These are phyloP conservation scores for Zygotorulaspora sp. DNA, from an alignment of 805 yeast genomes.

Conservation along the genomic window DNA sequence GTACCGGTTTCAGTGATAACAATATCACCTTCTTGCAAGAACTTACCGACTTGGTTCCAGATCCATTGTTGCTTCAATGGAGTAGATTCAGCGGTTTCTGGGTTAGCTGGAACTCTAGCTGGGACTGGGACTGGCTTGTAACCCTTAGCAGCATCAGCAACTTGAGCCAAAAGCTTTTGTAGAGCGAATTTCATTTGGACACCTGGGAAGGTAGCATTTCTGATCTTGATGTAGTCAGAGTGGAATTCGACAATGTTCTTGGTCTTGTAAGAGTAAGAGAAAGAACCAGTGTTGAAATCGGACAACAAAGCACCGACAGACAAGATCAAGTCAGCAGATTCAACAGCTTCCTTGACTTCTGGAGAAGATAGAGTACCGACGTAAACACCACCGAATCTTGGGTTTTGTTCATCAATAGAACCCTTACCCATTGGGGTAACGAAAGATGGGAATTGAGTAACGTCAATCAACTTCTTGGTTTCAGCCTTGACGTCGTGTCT, in stretches of 20 bases:
- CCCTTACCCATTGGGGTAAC: constrained; percentile 92
- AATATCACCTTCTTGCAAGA: constrained; percentile 63
- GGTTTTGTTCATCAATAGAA: constrained; percentile 64
- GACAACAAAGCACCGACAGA: constrained; percentile 81
- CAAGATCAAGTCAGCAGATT: constrained; percentile 66
- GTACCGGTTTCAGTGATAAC: constrained; percentile 72
- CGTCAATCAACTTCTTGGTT: constrained; percentile 55
- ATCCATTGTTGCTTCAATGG: constrained; percentile 61
- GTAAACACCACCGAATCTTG: constrained; percentile 79
- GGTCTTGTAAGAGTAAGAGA: constrained; percentile 70
- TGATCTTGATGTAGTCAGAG: constrained; percentile 68
- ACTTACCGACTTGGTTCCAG: constrained; percentile 60
- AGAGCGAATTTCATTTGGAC: constrained; percentile 63
- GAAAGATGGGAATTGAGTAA: constrained; percentile 75
- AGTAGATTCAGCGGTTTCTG: constrained; percentile 42
- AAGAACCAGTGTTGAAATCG: constrained; percentile 88
- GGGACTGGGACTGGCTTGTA: constrained; percentile 57
- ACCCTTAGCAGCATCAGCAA: constrained; percentile 38
- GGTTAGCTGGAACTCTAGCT: constrained; percentile 42
- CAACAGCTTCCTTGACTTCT: constrained; percentile 67
- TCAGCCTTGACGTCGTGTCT: constrained; percentile 68
- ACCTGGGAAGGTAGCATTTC: constrained; percentile 65
- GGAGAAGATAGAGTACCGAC: constrained; percentile 77
- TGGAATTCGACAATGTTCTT: constrained; percentile 75
- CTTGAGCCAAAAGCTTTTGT: constrained; percentile 38